These are phyloP conservation scores for Fusarium sp. DNA, from an alignment of 2,329 filamentous ascomycete species.

Conservation along the genomic window DNA sequence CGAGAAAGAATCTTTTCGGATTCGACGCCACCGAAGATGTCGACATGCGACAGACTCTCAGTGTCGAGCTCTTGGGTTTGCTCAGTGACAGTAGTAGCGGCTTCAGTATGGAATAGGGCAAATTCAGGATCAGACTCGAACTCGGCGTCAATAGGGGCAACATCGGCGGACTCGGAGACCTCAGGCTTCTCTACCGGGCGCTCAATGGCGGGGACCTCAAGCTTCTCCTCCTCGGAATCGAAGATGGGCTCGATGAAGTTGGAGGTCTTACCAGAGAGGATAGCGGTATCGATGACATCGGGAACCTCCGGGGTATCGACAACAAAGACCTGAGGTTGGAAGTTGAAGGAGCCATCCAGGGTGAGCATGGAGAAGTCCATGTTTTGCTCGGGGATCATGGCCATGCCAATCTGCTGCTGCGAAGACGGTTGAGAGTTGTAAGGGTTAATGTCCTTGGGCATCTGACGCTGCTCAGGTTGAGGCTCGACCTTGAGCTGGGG, in stretches of 20 bases:
- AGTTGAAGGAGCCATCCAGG: constrained; percentile 69
- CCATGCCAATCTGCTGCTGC: constrained; percentile 81
- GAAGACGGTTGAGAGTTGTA: constrained; percentile 68
- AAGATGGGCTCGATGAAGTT: constrained; percentile 64
- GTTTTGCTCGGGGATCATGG: constrained; percentile 83
- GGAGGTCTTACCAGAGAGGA: constrained; percentile 78
- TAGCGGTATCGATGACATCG: constrained; percentile 67
- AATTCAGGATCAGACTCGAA: constrained; percentile 74
- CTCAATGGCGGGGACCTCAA: constrained; percentile 67
- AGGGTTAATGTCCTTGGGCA: constrained; percentile 76
- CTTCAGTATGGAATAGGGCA: constrained; percentile 68
- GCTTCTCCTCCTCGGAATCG: constrained; percentile 64
- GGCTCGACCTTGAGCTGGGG: constrained; percentile 56
- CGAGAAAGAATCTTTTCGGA: constrained; percentile 73
- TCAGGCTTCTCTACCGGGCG: constrained; percentile 56
- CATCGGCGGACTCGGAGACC: constrained; percentile 47
- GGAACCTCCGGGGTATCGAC: constrained; percentile 79
- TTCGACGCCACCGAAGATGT: constrained; percentile 67
- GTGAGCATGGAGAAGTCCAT: constrained; percentile 81
- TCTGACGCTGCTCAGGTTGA: constrained; percentile 61
- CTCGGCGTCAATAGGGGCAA: constrained; percentile 61
- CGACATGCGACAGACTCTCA: constrained; percentile 55
- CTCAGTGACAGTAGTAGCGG: constrained; percentile 39
- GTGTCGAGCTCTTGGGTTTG: constrained; percentile 57
- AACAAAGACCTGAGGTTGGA: constrained; percentile 79